Conservation (phyloP, 495 filamentous ascomycete genomes). For the Aspergillus affinis region DNA sequence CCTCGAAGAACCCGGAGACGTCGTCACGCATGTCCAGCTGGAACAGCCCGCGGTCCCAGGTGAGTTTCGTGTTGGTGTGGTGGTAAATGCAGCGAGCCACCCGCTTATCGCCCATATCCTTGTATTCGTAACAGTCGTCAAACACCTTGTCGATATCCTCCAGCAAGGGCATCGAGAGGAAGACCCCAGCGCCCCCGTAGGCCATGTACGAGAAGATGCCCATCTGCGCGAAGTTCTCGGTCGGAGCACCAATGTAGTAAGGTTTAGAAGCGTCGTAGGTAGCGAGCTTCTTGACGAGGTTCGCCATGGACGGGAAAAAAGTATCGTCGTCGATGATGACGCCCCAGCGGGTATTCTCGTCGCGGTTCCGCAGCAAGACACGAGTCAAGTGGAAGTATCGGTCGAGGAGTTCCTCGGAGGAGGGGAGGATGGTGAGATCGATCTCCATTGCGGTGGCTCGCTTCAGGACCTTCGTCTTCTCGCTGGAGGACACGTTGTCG, state of each 20-base stretch:
- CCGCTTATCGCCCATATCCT: conserved; percentile 43
- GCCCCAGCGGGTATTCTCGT: conserved; percentile 47
- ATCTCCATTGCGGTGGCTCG: conserved; percentile 39
- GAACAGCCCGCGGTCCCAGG: conserved; percentile 50
- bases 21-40: conserved; percentile 53
- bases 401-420: conserved; percentile 45
- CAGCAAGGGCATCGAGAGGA: conserved; percentile 52
- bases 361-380: conserved; percentile 20
- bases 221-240: conserved; percentile 51
- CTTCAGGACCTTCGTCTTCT: conserved; percentile 31
- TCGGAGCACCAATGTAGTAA: conserved; percentile 56
- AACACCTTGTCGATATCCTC: conserved; percentile 35
- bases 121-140: conserved; percentile 38
- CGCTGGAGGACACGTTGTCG: conserved; percentile 21
- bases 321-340: conserved; percentile 71
- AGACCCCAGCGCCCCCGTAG: conserved; percentile 60
- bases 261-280: conserved; percentile 45
- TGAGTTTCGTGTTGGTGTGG: conserved; percentile 49
- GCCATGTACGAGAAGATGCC: conserved; percentile 44
- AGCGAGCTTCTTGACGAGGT: conserved; percentile 43
- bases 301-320: conserved; percentile 56
- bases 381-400: conserved; percentile 60
- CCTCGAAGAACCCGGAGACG: conserved; percentile 56
- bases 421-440: conserved; percentile 49
- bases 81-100: conserved; percentile 53